A percentile compares a stretch with the other conserved stretches of the same genome.
These are phyloP conservation scores for Candida alai DNA, from an alignment of 805 yeast species.

Conservation along the genomic window DNA sequence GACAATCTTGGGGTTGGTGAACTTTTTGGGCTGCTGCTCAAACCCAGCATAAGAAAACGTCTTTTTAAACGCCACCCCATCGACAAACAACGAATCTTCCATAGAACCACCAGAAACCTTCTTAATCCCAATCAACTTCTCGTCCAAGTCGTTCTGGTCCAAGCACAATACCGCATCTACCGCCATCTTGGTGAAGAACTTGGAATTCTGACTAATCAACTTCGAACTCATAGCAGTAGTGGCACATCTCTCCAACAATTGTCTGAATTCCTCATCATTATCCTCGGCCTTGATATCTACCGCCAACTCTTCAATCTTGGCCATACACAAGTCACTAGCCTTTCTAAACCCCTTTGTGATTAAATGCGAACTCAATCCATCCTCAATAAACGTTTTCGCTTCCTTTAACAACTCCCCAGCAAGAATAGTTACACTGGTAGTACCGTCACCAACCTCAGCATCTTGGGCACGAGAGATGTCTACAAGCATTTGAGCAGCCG, in stretches of 20 bases:
- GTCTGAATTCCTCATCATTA: conserved; percentile 53
- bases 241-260: conserved; percentile 85
- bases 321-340: conserved; percentile 76
- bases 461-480: conserved; percentile 96
- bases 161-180: conserved; percentile 90
- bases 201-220: conserved; percentile 80
- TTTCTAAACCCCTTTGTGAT: conserved; percentile 83
- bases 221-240: conserved; percentile 97
- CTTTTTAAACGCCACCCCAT: conserved; percentile 96
- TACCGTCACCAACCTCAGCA: conserved; percentile 98
- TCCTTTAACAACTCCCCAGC: conserved; percentile 95
- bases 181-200: conserved; percentile 91
- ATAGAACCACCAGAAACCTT: conserved; percentile 94
- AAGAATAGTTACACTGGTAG: conserved; percentile 91
- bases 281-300: conserved; percentile 57
- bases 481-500: conserved; percentile 95
- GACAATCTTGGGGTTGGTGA: conserved; percentile 75
- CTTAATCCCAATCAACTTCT: conserved; percentile 87
- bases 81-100: conserved; percentile 84
- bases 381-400: conserved; percentile 87
- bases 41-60: conserved; percentile 98
- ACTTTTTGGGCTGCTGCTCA: conserved; percentile 94
- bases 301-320: conserved; percentile 68
- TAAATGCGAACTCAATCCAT: conserved; percentile 89
- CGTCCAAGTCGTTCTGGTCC: conserved; percentile 83